A percentile compares a stretch with the other conserved stretches of the same genome.
phyloP scores from a whole-genome alignment of 805 yeast species.

The Kazachstania bromeliacearum region DNA sequence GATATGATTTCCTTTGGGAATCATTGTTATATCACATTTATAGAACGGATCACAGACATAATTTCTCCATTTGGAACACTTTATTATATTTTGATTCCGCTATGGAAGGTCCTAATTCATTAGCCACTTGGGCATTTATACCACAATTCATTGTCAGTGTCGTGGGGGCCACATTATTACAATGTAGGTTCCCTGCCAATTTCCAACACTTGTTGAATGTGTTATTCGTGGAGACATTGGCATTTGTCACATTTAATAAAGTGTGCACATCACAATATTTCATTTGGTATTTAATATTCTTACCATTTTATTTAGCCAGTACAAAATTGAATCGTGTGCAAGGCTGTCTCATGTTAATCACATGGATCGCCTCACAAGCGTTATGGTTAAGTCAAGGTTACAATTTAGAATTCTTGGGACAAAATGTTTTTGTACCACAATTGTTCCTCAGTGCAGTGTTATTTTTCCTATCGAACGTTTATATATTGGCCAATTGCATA shows the following conservation, averaged over 20 bases:
- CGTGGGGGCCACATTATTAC: constrained; percentile 18
- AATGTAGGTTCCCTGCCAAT: background rate
- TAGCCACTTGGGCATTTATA: constrained; percentile 53
- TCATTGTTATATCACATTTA: constrained; percentile 76
- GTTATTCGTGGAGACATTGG: constrained; percentile 65
- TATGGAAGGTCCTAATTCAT: constrained; percentile 3
- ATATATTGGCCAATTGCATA: constrained; percentile 49
- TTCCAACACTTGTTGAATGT: constrained; percentile 33
- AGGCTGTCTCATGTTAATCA: constrained; percentile 35
- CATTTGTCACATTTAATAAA: constrained; percentile 71
- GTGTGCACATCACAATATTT: constrained; percentile 93
- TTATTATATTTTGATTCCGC: constrained; percentile 56
- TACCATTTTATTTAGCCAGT: constrained; percentile 60
- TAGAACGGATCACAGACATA: constrained; percentile 88
- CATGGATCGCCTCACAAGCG: constrained; percentile 69
- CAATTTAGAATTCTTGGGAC: constrained; percentile 70
- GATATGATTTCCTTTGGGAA: constrained; percentile 63
- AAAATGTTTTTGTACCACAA: constrained; percentile 50
- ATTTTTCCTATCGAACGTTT: constrained; percentile 56
- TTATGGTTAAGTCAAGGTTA: constrained; percentile 75
- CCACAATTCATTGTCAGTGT: constrained; percentile 63
- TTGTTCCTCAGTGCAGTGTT: constrained; percentile 44
- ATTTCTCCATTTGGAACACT: constrained; percentile 80
- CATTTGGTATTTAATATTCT: constrained; percentile 81
- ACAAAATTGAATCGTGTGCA: constrained; percentile 31